A percentile compares a stretch with the other conserved stretches of the same genome.
Conservation (phyloP, 257 asterid species). For the Nicotiana benthamiana region DNA sequence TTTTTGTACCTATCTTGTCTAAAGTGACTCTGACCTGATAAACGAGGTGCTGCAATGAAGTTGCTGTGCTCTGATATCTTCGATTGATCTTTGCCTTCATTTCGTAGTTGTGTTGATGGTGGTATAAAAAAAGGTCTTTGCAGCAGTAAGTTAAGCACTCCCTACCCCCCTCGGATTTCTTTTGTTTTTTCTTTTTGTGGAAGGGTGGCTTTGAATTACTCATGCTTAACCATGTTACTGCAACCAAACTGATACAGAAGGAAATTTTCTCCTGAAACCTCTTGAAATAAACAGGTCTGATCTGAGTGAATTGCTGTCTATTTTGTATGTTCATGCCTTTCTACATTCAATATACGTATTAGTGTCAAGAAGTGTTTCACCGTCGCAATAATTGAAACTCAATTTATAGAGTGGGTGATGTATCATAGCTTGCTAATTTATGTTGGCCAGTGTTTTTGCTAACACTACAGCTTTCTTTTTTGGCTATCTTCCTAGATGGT, state of each 20-base stretch:
- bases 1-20: not conserved
- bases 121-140: not conserved
- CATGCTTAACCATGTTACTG: not conserved
- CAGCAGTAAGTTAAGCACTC: not conserved
- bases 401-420: too few species aligned
- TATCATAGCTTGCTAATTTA: not conserved
- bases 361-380: not conserved
- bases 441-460: not conserved
- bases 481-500: too few species aligned
- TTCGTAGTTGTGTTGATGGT: not conserved
- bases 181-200: too few species aligned
- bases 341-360: too few species aligned
- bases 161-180: not conserved
- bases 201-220: not conserved
- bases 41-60: too few species aligned
- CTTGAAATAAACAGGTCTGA: too few species aligned
- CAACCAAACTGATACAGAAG: too few species aligned
- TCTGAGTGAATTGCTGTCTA: not conserved
- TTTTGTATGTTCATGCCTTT: not conserved
- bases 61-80: not conserved
- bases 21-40: not conserved
- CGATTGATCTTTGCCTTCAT: not conserved
- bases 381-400: not conserved
- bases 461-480: too few species aligned
- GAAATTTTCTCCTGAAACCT: too few species aligned